phyloP scores from a whole-genome alignment of 2,329 filamentous ascomycete genomes.

The Colletotrichum gigasporum region DNA sequence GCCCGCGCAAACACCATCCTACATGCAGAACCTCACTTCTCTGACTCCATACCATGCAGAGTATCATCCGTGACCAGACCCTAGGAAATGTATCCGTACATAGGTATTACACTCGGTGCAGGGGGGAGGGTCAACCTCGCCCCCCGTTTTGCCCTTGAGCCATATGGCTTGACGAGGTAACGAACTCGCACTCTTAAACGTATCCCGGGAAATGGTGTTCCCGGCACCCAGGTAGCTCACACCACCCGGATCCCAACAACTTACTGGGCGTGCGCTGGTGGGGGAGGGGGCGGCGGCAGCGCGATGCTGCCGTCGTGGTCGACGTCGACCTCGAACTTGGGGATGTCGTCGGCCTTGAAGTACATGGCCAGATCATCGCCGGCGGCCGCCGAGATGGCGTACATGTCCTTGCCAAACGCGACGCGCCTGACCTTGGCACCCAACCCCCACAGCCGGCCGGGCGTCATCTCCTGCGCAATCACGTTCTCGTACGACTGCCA shows the following conservation, averaged over 20 bases:
- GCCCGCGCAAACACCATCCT: no score
- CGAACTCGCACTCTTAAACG: no score
- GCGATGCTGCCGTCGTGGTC: constrained; percentile 19
- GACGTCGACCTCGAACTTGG: constrained; percentile 26
- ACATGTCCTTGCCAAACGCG: constrained; percentile 27
- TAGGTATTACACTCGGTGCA: no score
- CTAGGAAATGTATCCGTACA: no score
- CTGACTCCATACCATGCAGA: no score
- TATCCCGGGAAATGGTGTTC: no score
- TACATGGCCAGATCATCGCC: constrained; percentile 26
- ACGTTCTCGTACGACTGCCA: constrained; percentile 30
- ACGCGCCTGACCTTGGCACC: constrained; percentile 25
- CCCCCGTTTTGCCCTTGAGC: no score
- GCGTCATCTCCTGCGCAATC: constrained; percentile 23
- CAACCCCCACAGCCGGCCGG: constrained; percentile 18
- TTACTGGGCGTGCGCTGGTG: constrained; percentile 8
- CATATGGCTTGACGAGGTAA: no score
- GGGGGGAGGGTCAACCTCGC: no score
- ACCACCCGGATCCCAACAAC: not conserved
- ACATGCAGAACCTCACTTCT: no score
- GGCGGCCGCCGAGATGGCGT: constrained; percentile 19
- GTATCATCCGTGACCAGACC: no score
- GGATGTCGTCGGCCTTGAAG: constrained; percentile 28
- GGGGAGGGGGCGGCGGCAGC: constrained; percentile 17
- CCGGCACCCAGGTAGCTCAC: no score